phyloP scores from a whole-genome alignment of 2,329 filamentous ascomycete species.

The Emericellopsis atlantica region DNA sequence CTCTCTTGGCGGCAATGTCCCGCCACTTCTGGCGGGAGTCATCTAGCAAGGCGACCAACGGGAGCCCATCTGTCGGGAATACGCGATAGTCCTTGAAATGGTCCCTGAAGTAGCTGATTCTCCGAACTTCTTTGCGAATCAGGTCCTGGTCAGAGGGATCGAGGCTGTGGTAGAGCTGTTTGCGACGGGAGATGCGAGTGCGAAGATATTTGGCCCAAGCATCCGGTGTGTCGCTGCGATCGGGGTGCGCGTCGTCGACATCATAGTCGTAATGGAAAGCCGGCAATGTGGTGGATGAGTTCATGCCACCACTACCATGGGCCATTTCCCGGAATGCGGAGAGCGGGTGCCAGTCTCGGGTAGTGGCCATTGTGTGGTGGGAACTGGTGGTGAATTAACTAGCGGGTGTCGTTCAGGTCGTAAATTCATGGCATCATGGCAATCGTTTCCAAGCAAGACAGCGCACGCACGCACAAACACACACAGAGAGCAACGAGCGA shows the following conservation, averaged over 20 bases:
- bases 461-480: too few relatives aligned
- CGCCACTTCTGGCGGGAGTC: constrained; percentile 7
- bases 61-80: constrained; percentile 3
- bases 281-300: constrained; percentile 1
- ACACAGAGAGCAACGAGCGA: too few relatives aligned
- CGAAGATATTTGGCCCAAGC: constrained; percentile 6
- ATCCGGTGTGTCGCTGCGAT: constrained; percentile 2
- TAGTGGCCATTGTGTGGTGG: background rate
- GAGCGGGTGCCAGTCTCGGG: constrained; percentile 3
- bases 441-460: too few relatives aligned
- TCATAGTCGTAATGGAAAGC: constrained; percentile 5
- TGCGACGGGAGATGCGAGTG: constrained; percentile 3
- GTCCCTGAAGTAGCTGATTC: constrained; percentile 7
- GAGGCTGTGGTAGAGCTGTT: constrained; percentile 4
- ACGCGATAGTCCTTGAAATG: constrained; percentile 9
- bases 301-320: background rate
- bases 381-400: background rate
- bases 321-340: background rate
- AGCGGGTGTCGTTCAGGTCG: background rate
- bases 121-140: constrained; percentile 7
- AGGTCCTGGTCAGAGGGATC: constrained; percentile 5
- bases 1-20: constrained; percentile 5
- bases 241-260: constrained; percentile 5
- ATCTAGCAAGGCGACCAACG: constrained; percentile 7
- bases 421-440: too few relatives aligned